Evolutionary conservation across 108 stramenopile genomes (phyloP), one percentile per base, ranked within the genome.

Genomic region (Epipyxis sp.): DNA sequence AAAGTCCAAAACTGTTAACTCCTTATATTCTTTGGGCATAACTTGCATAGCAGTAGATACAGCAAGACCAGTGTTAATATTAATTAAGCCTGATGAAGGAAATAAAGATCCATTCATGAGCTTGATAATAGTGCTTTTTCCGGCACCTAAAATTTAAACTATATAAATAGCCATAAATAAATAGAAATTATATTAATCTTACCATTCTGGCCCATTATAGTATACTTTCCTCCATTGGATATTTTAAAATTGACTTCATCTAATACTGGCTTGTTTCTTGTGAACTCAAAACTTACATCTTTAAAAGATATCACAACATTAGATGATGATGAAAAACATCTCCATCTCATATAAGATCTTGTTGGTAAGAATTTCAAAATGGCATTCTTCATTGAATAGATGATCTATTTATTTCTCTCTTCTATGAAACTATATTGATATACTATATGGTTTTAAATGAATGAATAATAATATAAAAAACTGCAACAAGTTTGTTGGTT

Each of bases 161-260:
- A n/a, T n/a, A n/a, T n/a, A n/a, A n/a, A n/a, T n/a, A n/a, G n/a
- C n/a, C n/a, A n/a, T n/a, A n/a, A n/a, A n/a, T n/a, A n/a, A n/a
- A n/a, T n/a, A n/a, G n/a, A n/a, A n/a, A n/a, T n/a, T n/a, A n/a
- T n/a, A n/a, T n/a, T n/a, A n/a, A n/a, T n/a, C n/a, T 20, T 13
- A 74, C 71, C 71, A 37, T 74, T 74, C 32, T 74, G 71, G 3
- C 71, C 71, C 71, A 74, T 74, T 13, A 74, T 74, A 3, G 71
- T 74, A 6, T 43, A 37, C 34, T 74, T 74, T 10, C 46, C 27
- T 3, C 71, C 71, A 27, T 74, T 42, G 16, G 37, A 29, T 10
- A 74, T 39, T 16, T 39, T 54, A 42, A 74, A 74, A 30, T 20
- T 54, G 32, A 34, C 71, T 27, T 74, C 43, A 6, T 10, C 10